These are phyloP conservation scores for Yamadazyma sp. DNA, from an alignment of 805 yeast species.

Conservation along the genomic window DNA sequence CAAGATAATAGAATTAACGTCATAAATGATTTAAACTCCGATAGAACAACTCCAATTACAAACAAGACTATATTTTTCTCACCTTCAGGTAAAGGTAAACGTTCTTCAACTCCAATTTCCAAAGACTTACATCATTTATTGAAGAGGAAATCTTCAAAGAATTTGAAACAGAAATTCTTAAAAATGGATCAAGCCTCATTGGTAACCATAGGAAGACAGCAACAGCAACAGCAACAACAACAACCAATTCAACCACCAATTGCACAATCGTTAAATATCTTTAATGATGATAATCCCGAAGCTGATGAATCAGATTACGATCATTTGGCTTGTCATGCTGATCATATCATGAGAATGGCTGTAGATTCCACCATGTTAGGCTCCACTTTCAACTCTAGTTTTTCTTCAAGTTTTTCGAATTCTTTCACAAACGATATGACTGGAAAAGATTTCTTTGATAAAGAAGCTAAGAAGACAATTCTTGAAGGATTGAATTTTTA, in stretches of 20 bases:
- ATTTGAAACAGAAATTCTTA: constrained; percentile 12
- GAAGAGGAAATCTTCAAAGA: constrained; percentile 12
- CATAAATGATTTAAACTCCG: constrained; percentile 6
- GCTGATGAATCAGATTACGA: constrained; percentile 29
- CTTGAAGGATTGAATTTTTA: constrained; percentile 15
- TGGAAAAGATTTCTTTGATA: constrained; percentile 17
- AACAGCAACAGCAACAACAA: constrained; percentile 2
- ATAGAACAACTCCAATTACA: constrained; percentile 23
- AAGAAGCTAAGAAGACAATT: constrained; percentile 14
- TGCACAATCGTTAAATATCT: constrained; percentile 1
- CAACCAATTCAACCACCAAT: constrained; percentile 1
- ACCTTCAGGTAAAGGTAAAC: constrained; percentile 22
- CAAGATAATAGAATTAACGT: constrained; percentile 6
- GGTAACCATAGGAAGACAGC: constrained; percentile 3
- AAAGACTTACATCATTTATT: constrained; percentile 18
- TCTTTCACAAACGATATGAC: constrained; percentile 27
- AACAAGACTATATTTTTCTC: constrained; percentile 27
- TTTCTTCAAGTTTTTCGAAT: constrained; percentile 32
- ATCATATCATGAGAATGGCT: constrained; percentile 45
- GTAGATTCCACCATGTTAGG: constrained; percentile 46
- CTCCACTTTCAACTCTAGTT: constrained; percentile 35
- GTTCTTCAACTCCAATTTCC: constrained; percentile 26
- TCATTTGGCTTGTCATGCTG: constrained; percentile 45
- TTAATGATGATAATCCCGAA: constrained; percentile 6
- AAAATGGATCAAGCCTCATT: constrained; percentile 16